Base-by-base conservation (phyloP, 768 basidiomycete species). In the Harrya chromipes region DNA sequence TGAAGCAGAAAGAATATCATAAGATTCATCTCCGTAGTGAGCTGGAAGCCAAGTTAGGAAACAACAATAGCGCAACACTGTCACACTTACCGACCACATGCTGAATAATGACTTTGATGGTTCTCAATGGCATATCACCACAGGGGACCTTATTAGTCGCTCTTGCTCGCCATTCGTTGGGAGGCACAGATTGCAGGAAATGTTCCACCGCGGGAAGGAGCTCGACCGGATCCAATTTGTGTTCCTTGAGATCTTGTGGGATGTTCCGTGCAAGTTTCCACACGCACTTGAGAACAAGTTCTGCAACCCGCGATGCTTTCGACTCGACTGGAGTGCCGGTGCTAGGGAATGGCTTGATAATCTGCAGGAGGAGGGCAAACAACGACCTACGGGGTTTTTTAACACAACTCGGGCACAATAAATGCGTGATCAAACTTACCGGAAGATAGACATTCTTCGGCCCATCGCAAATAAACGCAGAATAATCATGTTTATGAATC, bases 401-500 rank as follows among this genome's bases (percentile, higher is more conserved):
- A 51, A 46, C 43, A 50, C 43, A 36, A 43, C 16, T 26, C 23
- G 0, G 17, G 37, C 21, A 39, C 21, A 19, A 8, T 27, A 17
- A 43, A 37, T 13, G 43, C 4, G 39, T 12, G 23, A 23, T 49
- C 39, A 21, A 17, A 59, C 85, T 62, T 45, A 94, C 94, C 90
- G 79, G 72, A 95, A 95, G 47, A 94, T 86, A 0, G 92, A 85
- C 80, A 93, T 93, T 49, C 89, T 79, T 55, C 92, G 78, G 14
- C 89, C 87, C 10, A 92, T 93, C 29, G 92, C 88, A 72, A 99
- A 95, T 47, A 97, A 67, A 27, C 94, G 86, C 49, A 99, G 74
- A 53, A 98, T 87, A 50, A 98, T 94, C 90, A 97, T 94, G 69
- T 99, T 99, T 71, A 99, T 94, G 69, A 97, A 98, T 43, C 90